These are phyloP conservation scores for Chloridella minuta DNA, from an alignment of 352 stramenopile genomes.

Conservation along the genomic window DNA sequence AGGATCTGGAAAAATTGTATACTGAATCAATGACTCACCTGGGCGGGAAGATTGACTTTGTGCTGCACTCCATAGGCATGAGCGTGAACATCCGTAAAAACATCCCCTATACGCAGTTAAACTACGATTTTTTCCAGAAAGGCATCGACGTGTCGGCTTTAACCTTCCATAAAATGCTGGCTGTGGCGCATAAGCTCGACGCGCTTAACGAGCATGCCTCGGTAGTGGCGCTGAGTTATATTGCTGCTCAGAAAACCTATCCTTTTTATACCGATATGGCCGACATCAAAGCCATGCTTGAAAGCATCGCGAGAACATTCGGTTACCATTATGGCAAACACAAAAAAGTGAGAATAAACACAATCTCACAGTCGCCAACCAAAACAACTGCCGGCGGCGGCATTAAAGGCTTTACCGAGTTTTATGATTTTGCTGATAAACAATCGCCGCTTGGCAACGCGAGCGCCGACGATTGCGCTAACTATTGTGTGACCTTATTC, in stretches of 20 bases:
- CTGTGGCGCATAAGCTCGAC: background rate
- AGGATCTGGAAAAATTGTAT: slow-evolving; percentile 3
- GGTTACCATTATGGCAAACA: background rate
- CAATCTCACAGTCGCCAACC: background rate
- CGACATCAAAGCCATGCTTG: background rate
- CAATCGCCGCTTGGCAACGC: background rate
- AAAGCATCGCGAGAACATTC: background rate
- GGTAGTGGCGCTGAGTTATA: background rate
- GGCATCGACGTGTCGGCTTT: background rate
- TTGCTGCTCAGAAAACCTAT: background rate
- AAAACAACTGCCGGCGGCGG: background rate
- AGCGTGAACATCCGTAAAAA: background rate
- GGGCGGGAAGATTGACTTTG: background rate
- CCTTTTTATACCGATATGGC: background rate
- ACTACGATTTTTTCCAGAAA: background rate
- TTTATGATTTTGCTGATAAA: background rate
- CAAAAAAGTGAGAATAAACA: background rate
- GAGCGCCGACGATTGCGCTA: background rate
- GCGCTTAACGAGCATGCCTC: background rate
- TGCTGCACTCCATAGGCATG: background rate
- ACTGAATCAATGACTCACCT: background rate
- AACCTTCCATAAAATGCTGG: background rate
- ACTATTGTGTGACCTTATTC: background rate
- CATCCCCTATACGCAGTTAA: background rate
- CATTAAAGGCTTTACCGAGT: background rate